Base-by-base conservation (phyloP, 306 rosid species). In the Prosopis cineraria region DNA sequence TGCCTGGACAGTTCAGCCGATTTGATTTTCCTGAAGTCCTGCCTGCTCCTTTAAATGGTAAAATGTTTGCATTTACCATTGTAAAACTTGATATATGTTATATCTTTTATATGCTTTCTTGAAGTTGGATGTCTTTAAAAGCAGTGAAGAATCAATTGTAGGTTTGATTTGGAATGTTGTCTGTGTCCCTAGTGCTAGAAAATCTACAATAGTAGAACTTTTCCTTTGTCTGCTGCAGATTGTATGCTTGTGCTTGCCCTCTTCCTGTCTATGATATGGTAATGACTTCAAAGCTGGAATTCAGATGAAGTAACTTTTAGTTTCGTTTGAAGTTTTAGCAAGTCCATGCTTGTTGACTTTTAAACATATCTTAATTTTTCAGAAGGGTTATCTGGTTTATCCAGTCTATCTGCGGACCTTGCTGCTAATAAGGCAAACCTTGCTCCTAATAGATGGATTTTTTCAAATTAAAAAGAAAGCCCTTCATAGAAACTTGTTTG, bases 1-100 rank as follows among this genome's bases (percentile, higher is more conserved):
- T 92, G 86, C 98, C 98, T 24, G 98, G 98, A 41, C 91, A 92
- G 79, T 95, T 92, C 87, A 95, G 98, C 72, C 87, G 98, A 82
- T 95, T 95, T 88, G 98, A 95, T 84, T 95, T 95, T 69, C 89
- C 86, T 0, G 98, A 95, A 10, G 83, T 76, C 76, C 90, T 95
- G 78, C 98, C 98, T 20, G 77, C 98, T 37, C 98, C 98, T 63
- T 65, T 95, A 77, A 95, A 95, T 84, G 98, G 98, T 95, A 79
- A 80, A 90, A 79, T 73, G 72, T 59, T 70, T 33, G 77, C 43
- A 68, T 70, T 64, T 44, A 27, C 43, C 70, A 27, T 45, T 68
- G 44, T 19, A 65, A 29, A 44, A 68, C 56, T 82, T 65, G 66
- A 36, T 37, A 3, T 62, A 34, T 31, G 13, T 33, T 17, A 55